A percentile compares a stretch with the other conserved stretches of the same genome.
phyloP scores from a whole-genome alignment of 225 moss, liverwort and hornwort species.

The Polytrichum commune region DNA sequence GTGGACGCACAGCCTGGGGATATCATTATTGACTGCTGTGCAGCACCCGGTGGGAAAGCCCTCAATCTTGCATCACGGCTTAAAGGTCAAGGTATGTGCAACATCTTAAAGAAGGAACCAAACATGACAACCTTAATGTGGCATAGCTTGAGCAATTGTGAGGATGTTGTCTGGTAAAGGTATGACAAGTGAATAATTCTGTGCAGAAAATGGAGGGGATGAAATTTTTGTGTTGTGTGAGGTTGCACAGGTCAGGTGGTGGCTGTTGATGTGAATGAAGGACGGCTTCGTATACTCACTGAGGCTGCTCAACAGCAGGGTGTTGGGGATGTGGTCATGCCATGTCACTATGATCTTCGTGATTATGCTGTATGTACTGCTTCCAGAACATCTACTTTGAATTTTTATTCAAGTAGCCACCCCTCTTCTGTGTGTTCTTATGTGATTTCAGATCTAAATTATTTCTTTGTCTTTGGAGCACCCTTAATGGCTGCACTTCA shows the following conservation, averaged over 20 bases:
- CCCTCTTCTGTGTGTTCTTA: too few relatives aligned
- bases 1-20: constrained; percentile 76
- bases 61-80: constrained; percentile 63
- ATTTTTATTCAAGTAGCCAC: not conserved
- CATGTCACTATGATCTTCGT: constrained; percentile 62
- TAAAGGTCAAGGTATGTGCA: constrained; percentile 47
- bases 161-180: too few relatives aligned
- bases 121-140: too few relatives aligned
- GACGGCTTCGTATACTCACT: constrained; percentile 66
- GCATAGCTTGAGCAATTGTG: too few relatives aligned
- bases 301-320: constrained; percentile 73
- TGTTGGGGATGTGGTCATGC: constrained; percentile 54
- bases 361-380: constrained; percentile 52
- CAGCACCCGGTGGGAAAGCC: constrained; percentile 79
- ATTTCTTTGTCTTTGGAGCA: too few relatives aligned
- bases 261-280: constrained; percentile 74
- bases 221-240: constrained; percentile 1
- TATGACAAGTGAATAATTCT: too few relatives aligned
- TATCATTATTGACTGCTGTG: constrained; percentile 70
- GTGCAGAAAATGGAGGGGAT: not conserved
- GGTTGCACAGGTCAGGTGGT: constrained; percentile 55
- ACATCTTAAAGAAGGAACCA: not conserved
- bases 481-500: too few relatives aligned
- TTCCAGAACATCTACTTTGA: not conserved
- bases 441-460: too few relatives aligned